Conservation (phyloP, 2,329 filamentous ascomycete genomes). For the Nemania sp. region DNA sequence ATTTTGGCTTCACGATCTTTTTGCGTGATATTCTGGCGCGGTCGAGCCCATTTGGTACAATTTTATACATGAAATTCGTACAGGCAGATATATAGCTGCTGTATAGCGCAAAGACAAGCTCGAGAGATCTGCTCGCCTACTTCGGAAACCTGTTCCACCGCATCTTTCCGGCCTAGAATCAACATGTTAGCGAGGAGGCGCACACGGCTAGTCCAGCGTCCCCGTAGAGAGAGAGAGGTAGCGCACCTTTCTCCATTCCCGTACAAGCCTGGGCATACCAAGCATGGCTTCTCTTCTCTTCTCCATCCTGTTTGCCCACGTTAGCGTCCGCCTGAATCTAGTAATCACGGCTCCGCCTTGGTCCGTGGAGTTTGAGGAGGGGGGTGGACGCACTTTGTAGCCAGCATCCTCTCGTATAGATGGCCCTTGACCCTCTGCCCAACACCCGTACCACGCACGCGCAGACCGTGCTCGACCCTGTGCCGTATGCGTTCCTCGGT, state of each 20-base stretch:
- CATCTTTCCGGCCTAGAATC: conserved; percentile 55
- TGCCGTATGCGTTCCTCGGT: conserved; percentile 71
- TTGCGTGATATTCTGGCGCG: conserved; percentile 11
- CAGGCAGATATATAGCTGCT: conserved; percentile 29
- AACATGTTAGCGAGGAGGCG: conserved; percentile 41
- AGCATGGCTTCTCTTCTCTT: conserved; percentile 90
- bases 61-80: conserved; percentile 39
- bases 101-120: conserved; percentile 17
- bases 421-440: conserved; percentile 96
- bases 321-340: conserved; percentile 38
- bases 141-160: conserved; percentile 64
- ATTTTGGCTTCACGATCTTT: neutral
- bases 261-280: conserved; percentile 90
- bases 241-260: conserved; percentile 86
- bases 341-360: neutral
- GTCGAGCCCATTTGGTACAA: conserved; percentile 17
- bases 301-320: conserved; percentile 66
- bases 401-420: conserved; percentile 84
- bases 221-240: neutral
- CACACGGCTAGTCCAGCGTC: neutral
- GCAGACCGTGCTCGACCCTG: conserved; percentile 77
- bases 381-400: conserved; percentile 63
- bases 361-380: neutral
- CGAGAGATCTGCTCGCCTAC: conserved; percentile 43
- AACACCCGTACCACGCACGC: conserved; percentile 90